Base-by-base conservation (phyloP, 805 yeast species). In the Kazachstania viticola region DNA sequence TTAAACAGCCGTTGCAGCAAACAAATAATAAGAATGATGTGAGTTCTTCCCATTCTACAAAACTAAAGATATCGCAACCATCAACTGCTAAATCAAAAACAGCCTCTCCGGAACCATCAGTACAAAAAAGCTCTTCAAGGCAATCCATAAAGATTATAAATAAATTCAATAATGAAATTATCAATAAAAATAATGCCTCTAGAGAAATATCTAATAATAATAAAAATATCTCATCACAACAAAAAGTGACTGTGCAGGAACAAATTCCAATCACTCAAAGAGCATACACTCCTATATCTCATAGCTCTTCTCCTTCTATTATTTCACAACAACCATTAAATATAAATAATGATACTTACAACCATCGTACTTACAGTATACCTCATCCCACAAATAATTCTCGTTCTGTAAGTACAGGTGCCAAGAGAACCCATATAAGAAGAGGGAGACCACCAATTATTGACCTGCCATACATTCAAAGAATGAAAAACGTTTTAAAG, bases 401-500 rank as follows among this genome's bases (percentile, higher is more conserved):
- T 3, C 13, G 23, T 5, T 33, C 37, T 7, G 12, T 14, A 6
- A 30, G 33, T 8, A 33, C 40, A 14, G 28, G 21, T 14, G 22
- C 22, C 11, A 48, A 45, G 29, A 50, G 44, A 27, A 48, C 46
- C 7, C 53, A 51, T 31, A 39, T 50, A 34, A 51, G 50, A 33
- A 51, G 60, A 34, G 58, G 58, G 35, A 49, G 58, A 35, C 58
- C 58, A 12, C 58, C 58, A 8, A 51, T 53, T 3, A 53, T 54
- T 19, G 60, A 54, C 38, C 32, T 53, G 11, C 60, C 60, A 5
- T 87, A 79, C 55, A 96, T 91, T 57, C 84, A 84, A 49, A 67
- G 96, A 40, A 85, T 88, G 57, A 87, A 88, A 55, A 75, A 83
- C 42, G 76, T 91, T 24, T 60, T 91, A 64, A 74, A 93, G 52